Conservation (phyloP, 1,139 yeast species). For the Yamadazyma atmosphaerica region DNA sequence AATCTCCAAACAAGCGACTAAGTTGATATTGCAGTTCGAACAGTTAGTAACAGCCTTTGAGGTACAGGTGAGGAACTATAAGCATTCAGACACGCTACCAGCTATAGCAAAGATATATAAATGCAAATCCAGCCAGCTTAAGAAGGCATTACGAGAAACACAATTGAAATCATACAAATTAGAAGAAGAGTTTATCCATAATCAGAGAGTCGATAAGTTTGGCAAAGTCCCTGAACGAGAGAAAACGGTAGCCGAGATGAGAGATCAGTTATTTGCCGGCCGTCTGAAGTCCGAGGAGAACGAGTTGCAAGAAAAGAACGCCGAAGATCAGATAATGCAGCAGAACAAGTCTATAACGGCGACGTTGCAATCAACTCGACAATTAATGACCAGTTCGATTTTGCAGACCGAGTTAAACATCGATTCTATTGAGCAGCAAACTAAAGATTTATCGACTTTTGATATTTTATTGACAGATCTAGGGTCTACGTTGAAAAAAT, state of each 20-base stretch:
- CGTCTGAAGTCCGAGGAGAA: constrained; percentile 17
- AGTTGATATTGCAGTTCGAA: constrained; percentile 16
- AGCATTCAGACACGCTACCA: constrained; percentile 8
- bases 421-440: constrained; percentile 60
- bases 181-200: constrained; percentile 29
- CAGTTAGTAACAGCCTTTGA: constrained; percentile 23
- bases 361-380: constrained; percentile 53
- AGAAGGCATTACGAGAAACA: constrained; percentile 23
- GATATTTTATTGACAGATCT: constrained; percentile 55
- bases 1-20: constrained; percentile 16
- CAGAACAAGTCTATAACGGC: constrained; percentile 56
- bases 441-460: constrained; percentile 54
- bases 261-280: constrained; percentile 13
- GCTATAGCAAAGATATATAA: constrained; percentile 19
- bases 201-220: constrained; percentile 27
- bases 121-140: constrained; percentile 23
- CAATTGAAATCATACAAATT: constrained; percentile 25
- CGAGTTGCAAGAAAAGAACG: constrained; percentile 16
- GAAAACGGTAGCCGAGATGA: constrained; percentile 15
- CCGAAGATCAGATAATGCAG: constrained; percentile 38
- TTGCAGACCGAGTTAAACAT: constrained; percentile 63
- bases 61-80: constrained; percentile 11
- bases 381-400: constrained; percentile 53
- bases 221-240: constrained; percentile 15
- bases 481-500: constrained; percentile 52